These are phyloP conservation scores for Dalbergia cochinchinensis DNA, from an alignment of 306 rosid species.

Conservation along the genomic window DNA sequence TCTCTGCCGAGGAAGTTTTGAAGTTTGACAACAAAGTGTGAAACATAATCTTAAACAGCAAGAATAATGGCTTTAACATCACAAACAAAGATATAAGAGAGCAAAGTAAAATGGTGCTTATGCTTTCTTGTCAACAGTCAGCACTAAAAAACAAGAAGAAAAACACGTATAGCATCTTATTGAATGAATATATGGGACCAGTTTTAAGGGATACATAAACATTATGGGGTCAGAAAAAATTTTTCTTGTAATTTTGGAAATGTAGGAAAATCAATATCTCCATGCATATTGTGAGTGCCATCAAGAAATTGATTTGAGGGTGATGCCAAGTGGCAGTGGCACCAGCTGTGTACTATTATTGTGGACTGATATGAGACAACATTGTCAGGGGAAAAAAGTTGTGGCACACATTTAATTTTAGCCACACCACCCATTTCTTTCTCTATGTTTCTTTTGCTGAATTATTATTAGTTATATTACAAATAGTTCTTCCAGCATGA, in stretches of 20 bases:
- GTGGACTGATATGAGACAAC: conserved; percentile 23
- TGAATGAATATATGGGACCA: no score
- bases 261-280: conserved; percentile 27
- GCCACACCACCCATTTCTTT: no score
- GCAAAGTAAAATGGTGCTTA: conserved; percentile 29
- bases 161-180: no score
- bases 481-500: no score
- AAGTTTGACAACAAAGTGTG: conserved; percentile 23
- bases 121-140: neutral
- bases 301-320: conserved; percentile 3
- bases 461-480: no score
- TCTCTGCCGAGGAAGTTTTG: conserved; percentile 8
- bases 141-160: no score
- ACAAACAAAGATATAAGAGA: conserved; percentile 37
- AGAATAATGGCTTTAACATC: conserved; percentile 45
- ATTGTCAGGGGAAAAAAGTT: conserved; percentile 19
- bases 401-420: conserved; percentile 21
- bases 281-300: conserved; percentile 32
- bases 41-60: conserved; percentile 47
- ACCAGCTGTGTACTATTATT: conserved; percentile 9
- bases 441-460: no score
- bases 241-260: no score
- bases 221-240: no score
- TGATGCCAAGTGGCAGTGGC: conserved; percentile 40
- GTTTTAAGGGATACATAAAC: no score